Base-by-base conservation (phyloP, 192 early-diverging fungal genomes). In the Rhizophagus clarus region DNA sequence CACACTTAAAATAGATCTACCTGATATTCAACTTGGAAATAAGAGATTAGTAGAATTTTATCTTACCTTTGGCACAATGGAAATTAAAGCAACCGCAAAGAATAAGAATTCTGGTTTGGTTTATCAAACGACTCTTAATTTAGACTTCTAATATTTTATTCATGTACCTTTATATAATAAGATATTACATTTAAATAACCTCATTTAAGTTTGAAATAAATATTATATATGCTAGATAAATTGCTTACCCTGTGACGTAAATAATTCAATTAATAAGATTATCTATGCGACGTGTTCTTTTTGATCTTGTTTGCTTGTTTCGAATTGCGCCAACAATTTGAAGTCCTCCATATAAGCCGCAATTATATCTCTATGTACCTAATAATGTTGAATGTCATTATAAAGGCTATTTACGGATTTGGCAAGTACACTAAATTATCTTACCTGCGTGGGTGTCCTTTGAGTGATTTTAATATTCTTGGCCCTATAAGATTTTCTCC, bases 401-500 rank as follows among this genome's bases (percentile, higher is more conserved):
- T 14, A 17, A 51, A 12, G 17, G 17, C 14, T 2, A 51, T 37
- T 49, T 24, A 73, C 15, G 37, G 34, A 40, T 14, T 15, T 42
- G 42, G 7, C n/a, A 15, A 28, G 47, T 47, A 60, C n/a, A 45
- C 61, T n/a, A 72, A 20, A 62, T 40, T 63, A n/a, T 17, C 26
- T 60, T 76, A 81, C 80, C 80, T 77, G 73, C 0, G 72, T 81
- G n/a, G 80, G 40, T n/a, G 80, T 81, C 24, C 74, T 49, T 24
- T 81, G 72, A 5, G 80, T 81, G 31, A 81, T 68, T 22, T 56
- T 79, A 14, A 79, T 79, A 69, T 79, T 79, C n/a, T 81, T 81
- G 15, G 80, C 80, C 37, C 80, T 62, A 28, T 81, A 81, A n/a
- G 74, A 77, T 47, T 81, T 81, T 56, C 80, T 74, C 69, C 80